phyloP scores from a whole-genome alignment of 2,329 filamentous ascomycete species.

The Hirsutella minnesotensis region DNA sequence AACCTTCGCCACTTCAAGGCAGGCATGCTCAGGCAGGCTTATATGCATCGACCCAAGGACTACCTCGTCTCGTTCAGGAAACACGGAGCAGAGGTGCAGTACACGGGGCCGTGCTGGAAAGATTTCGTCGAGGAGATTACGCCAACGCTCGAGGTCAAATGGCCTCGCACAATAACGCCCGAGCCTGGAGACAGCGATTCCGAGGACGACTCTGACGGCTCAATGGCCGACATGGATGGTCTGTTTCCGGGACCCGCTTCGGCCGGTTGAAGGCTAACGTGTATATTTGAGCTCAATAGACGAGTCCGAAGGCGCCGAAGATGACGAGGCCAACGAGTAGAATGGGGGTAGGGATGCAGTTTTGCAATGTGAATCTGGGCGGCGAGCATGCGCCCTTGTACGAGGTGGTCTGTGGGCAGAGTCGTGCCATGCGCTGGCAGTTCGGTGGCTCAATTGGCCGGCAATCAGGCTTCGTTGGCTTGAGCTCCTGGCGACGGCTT shows the following conservation, averaged over 20 bases:
- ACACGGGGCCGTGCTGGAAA: conserved; percentile 23
- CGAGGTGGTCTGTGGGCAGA: no score
- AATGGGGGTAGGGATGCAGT: no score
- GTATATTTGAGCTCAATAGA: no score
- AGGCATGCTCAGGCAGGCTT: conserved; percentile 16
- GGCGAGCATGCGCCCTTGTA: no score
- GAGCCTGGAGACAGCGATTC: conserved; percentile 6
- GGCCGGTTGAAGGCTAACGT: no score
- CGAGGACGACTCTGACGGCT: conserved; percentile 8
- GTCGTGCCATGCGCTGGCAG: no score
- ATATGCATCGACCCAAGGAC: conserved; percentile 5
- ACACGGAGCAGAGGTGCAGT: conserved; percentile 7
- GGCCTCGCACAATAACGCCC: conserved; percentile 3
- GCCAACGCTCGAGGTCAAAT: conserved; percentile 7
- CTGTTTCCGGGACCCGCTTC: neutral
- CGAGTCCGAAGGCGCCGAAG: no score
- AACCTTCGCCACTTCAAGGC: conserved; percentile 21
- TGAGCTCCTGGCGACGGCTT: no score
- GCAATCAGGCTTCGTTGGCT: no score
- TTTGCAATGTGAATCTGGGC: no score
- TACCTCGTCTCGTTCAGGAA: conserved; percentile 7
- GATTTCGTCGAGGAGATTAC: conserved; percentile 20
- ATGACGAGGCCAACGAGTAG: neutral
- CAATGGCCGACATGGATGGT: neutral
- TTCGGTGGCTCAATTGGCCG: no score